Base-by-base conservation (phyloP, 257 asterid genomes). In the Voacanga thouarsii region DNA sequence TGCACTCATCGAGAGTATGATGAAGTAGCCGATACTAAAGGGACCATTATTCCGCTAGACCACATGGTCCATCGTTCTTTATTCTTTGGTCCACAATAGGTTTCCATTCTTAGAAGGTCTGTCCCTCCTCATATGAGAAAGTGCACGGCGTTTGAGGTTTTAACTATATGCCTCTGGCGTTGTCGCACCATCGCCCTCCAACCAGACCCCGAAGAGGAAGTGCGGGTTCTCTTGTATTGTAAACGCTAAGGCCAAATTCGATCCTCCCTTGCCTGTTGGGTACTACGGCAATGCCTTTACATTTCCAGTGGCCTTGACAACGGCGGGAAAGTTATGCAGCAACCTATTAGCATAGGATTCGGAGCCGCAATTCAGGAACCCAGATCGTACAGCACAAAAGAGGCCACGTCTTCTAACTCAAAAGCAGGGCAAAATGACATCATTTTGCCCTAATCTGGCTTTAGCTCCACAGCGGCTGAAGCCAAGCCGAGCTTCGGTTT, bases 1-100 rank as follows among this genome's bases (percentile, higher is more conserved):
- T 75, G 79, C 78, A 65, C 60, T 5, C 96, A 88, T 84, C 90
- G 24, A 30, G 92, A 88, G 83, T 87, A 91, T 77, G 96, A 89
- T 3, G 73, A 75, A 10, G 89, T 86, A 6, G 86, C 85, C 1
- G 92, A 91, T 80, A 75, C 85, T 7, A 79, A 84, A 56, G 83
- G 86, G 44, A 84, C 89, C 67, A 30, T 76, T 39, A 76, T 87
- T 76, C 92, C 91, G 0, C 83, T 83, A 39, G 87, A 85, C 71
- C 81, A 85, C 83, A 81, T 80, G 83, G 89, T 78, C 11, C 86
- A 82, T 43, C 87, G 83, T 44, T 83, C 92, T 2, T 88, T 89
- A 90, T 87, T 88, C 83, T 86, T 92, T 30, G 87, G 89, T 3
- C 67, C 87, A 12, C 23, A 71, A 2, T 89, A 92, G 67, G 68